Evolutionary conservation across 2,329 filamentous ascomycete species (phyloP).

Genomic region (Aspergillus sp.): DNA sequence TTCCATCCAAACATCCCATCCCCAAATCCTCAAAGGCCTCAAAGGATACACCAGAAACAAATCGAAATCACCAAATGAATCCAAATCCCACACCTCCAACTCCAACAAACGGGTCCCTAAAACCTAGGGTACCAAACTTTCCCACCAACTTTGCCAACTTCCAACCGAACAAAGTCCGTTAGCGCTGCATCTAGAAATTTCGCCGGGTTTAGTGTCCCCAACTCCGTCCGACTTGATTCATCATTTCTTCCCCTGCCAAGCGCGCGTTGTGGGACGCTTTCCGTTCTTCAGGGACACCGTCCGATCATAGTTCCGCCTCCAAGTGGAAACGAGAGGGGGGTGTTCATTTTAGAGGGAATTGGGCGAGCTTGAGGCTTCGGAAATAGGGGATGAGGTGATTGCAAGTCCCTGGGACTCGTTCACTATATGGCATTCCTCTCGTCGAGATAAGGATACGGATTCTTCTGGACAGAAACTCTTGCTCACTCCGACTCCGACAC

Average conservation of each 20-base stretch:
- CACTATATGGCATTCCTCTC: no score
- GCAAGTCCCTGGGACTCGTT: no score
- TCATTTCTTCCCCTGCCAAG: conserved; percentile 23
- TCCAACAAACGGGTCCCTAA: neutral
- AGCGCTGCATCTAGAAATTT: conserved; percentile 29
- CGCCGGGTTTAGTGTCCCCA: conserved; percentile 7
- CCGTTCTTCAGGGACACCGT: conserved; percentile 22
- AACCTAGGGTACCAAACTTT: neutral
- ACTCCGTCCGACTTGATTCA: conserved; percentile 10
- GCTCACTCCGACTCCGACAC: no score
- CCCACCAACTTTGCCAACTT: conserved; percentile 1
- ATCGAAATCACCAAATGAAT: neutral
- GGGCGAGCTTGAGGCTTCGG: neutral
- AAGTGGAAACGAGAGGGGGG: conserved; percentile 9
- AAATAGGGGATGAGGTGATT: neutral
- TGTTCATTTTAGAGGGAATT: neutral
- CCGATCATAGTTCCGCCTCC: conserved; percentile 18
- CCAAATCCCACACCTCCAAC: neutral
- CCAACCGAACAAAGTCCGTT: conserved; percentile 20
- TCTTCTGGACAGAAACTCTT: no score
- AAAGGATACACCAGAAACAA: no score
- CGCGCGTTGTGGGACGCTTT: conserved; percentile 25
- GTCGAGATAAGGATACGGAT: no score
- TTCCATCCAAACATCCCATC: no score
- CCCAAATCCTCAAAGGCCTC: no score